Percentiles rank a stretch among this genome's conserved stretches.
Conservation (phyloP, 495 filamentous ascomycete species). For the Talaromyces wortmannii region DNA sequence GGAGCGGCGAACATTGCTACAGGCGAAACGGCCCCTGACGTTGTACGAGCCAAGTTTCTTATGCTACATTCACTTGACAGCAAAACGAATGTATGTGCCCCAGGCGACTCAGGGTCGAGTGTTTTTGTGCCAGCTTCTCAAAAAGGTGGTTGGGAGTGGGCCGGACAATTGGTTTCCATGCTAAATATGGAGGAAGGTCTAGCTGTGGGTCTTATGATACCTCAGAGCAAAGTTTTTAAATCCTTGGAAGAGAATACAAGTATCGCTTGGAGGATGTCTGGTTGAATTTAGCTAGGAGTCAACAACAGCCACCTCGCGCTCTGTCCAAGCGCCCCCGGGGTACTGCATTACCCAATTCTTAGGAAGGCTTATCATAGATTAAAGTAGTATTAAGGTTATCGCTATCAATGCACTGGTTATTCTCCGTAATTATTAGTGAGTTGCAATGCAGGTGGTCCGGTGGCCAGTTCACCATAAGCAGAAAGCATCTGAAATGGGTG, state of each 20-base stretch:
- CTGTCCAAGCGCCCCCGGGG: too few species aligned
- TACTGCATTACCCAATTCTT: too few species aligned
- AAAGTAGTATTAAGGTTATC: too few species aligned
- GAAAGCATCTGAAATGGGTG: too few species aligned
- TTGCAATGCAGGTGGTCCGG: too few species aligned
- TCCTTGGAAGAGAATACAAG: slow-evolving; percentile 3
- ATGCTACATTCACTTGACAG: not conserved
- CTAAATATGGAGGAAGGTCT: not conserved
- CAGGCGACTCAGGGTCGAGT: slow-evolving; percentile 6
- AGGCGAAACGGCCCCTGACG: not conserved
- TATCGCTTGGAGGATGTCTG: slow-evolving; percentile 2
- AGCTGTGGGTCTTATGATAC: slow-evolving; percentile 3
- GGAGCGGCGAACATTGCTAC: not conserved
- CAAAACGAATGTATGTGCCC: not conserved
- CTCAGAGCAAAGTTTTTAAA: slow-evolving; percentile 3
- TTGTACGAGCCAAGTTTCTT: not conserved
- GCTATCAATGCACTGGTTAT: too few species aligned
- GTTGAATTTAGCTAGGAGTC: not conserved
- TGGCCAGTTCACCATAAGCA: too few species aligned
- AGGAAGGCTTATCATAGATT: too few species aligned
- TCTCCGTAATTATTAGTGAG: too few species aligned
- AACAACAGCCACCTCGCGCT: too few species aligned
- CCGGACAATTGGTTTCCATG: slow-evolving; percentile 4
- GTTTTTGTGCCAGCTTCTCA: slow-evolving; percentile 3
- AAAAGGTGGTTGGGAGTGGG: slow-evolving; percentile 4